phyloP scores from a whole-genome alignment of 805 yeast genomes.

The Maudiozyma barnettii region DNA sequence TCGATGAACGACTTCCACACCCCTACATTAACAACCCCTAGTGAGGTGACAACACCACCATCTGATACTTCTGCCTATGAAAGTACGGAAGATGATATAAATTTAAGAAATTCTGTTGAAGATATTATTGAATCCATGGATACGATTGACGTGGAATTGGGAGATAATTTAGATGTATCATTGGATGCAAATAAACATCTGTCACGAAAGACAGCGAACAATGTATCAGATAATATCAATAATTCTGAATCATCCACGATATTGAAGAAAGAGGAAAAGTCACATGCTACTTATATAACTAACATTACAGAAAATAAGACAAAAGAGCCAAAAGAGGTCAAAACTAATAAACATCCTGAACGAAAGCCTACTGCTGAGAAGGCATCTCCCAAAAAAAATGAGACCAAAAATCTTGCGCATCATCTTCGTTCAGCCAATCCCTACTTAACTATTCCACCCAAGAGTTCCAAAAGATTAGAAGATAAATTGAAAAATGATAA shows the following conservation, averaged over 20 bases:
- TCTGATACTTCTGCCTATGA: constrained; percentile 2
- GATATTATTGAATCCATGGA: constrained; percentile 3
- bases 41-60: not conserved
- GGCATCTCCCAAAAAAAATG: not conserved
- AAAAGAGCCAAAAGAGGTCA: not conserved
- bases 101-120: constrained; percentile 1
- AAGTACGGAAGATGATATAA: constrained; percentile 3
- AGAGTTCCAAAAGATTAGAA: not conserved
- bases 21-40: not conserved
- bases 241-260: too few relatives aligned
- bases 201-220: not conserved
- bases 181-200: not conserved
- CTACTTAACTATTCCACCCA: constrained; percentile 5
- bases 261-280: too few relatives aligned
- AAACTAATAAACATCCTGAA: not conserved
- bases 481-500: not conserved
- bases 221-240: too few relatives aligned
- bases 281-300: too few relatives aligned
- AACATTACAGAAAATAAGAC: too few relatives aligned
- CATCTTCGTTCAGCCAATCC: constrained; percentile 36
- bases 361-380: not conserved
- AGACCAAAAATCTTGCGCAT: constrained; percentile 34
- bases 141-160: not conserved
- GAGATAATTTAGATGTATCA: not conserved
- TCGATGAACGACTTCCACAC: not conserved